Base-by-base conservation (phyloP, 2,329 filamentous ascomycete genomes). In the Colletotrichum eremochloae region DNA sequence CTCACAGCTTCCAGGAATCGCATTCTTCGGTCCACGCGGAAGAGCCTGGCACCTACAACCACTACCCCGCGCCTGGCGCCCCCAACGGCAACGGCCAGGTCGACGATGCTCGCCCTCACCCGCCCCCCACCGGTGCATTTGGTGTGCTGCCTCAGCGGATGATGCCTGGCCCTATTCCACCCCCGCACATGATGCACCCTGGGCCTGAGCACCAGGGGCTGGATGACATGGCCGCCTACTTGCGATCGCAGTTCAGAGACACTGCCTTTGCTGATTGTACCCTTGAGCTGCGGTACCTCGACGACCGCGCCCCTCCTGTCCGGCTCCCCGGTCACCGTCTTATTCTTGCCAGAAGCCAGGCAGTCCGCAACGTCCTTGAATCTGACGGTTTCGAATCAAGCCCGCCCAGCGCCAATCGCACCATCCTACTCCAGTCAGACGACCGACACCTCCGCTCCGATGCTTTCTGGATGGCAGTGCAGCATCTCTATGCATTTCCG, bases 1-100 rank as follows among this genome's bases (percentile, higher is more conserved):
- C 89, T 5, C 89, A 89, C 74, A 91, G 89, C 79, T 90, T 89
- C 76, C 89, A 90, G 67, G 89, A 86, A 46, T 91, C 90, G 2
- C 89, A 90, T 72, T 85, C 88, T 46, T 90, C 89, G 1, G 83
- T 81, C 6, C 84, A 85, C 55, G 83, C 81, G 20, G 86, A 85
- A 50, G 85, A 87, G 15, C 82, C 81, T 40, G 82, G 81, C 68
- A 78, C 83, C 66, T 82, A 80, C 65, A 81, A 79, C 36, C 84
- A 84, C 72, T 84, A 82, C 52, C 77, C 81, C 62, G 76, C 82
- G 38, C 81, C 79, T 36, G 82, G 81, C 36, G 80, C 79, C 53
- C 81, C 82, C n/a, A 87, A 82, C 50, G 82, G 82, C 7, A 75
- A 72, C 1, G 68, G 74, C 24, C 75, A 75, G 7, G 76, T 76